Percentiles rank a stretch among this genome's conserved stretches.
These are phyloP conservation scores for Pinus albicaulis DNA, from an alignment of 75 land plant species.

Conservation along the genomic window DNA sequence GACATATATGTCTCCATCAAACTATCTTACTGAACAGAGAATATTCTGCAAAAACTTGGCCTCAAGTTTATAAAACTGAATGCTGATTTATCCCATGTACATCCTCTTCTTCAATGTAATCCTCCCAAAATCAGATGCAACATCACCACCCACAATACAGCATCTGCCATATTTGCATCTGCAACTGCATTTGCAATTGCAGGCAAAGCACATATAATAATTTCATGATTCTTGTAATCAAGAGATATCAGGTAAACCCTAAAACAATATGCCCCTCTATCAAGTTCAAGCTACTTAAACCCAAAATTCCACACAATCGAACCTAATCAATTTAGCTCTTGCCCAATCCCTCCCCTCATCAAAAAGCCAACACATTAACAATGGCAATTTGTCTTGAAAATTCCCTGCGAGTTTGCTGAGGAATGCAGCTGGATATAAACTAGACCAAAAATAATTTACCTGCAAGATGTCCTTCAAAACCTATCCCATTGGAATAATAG, in stretches of 20 bases:
- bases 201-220: conserved; percentile 2
- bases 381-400: not conserved
- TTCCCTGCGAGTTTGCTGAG: not conserved
- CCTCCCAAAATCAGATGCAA: not conserved
- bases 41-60: not conserved
- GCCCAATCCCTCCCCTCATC: not conserved
- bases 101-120: not conserved
- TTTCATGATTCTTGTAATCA: not conserved
- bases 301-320: conserved; percentile 4
- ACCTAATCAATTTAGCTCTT: not conserved
- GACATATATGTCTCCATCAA: not conserved
- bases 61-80: not conserved
- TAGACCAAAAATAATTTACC: not conserved
- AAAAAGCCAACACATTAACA: conserved; percentile 1
- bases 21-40: not conserved
- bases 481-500: not conserved
- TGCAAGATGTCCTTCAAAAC: too few relatives aligned
- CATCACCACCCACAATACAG: conserved; percentile 1
- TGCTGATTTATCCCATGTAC: not conserved
- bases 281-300: not conserved
- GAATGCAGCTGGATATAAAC: not conserved
- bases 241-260: not conserved
- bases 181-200: not conserved
- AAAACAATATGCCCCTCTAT: not conserved
- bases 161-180: conserved; percentile 6